phyloP scores from a whole-genome alignment of 169 alveolate species.

The Cystoisospora suis region DNA sequence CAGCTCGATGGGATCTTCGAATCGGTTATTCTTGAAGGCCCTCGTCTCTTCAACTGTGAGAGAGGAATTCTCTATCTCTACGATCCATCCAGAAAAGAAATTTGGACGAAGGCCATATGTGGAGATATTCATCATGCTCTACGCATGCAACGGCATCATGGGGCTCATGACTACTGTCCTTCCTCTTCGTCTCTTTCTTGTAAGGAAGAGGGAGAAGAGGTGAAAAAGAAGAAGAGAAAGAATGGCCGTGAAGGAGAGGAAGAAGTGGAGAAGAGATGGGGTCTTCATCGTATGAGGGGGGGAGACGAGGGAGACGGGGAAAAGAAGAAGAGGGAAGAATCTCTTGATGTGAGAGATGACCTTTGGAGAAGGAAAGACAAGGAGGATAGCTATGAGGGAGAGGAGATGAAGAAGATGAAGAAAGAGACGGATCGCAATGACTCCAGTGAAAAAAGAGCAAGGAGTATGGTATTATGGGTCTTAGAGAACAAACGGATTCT shows the following conservation, averaged over 20 bases:
- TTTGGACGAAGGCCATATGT: slow-evolving; percentile 53
- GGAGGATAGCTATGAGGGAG: too few relatives aligned
- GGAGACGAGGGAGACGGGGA: too few relatives aligned
- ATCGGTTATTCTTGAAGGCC: slow-evolving; percentile 47
- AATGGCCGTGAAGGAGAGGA: too few relatives aligned
- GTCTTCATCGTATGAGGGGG: too few relatives aligned
- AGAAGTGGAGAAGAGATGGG: too few relatives aligned
- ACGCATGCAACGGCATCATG: too few relatives aligned
- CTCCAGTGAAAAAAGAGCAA: background rate
- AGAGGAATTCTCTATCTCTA: slow-evolving; percentile 47
- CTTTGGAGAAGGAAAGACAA: background rate
- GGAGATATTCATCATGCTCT: slow-evolving; percentile 30
- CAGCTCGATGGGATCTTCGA: slow-evolving; percentile 61
- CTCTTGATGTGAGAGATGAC: too few relatives aligned
- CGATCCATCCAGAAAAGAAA: slow-evolving; percentile 26
- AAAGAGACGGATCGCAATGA: too few relatives aligned
- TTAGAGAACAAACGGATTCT: slow-evolving; percentile 14
- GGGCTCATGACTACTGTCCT: too few relatives aligned
- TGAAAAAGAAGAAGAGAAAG: slow-evolving; percentile 11
- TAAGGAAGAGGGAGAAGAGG: background rate
- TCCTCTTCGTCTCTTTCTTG: background rate
- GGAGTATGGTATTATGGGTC: background rate
- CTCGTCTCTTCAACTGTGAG: slow-evolving; percentile 54
- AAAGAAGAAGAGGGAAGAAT: background rate
- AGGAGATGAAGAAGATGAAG: too few relatives aligned